A percentile compares a stretch with the other conserved stretches of the same genome.
phyloP scores from a whole-genome alignment of 805 yeast species.

The Tetrapisispora iriomotensis region DNA sequence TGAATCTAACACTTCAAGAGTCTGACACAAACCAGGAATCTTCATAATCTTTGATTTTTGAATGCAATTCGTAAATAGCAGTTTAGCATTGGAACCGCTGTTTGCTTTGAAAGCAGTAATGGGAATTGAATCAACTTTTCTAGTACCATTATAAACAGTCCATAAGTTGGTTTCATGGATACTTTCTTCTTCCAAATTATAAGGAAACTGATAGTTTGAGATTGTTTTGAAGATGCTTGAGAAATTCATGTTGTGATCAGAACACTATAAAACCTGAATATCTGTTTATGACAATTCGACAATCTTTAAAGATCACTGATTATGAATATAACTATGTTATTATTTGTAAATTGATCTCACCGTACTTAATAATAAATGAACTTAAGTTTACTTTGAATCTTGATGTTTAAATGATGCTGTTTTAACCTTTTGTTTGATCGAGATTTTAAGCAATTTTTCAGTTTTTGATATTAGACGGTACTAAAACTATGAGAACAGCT shows the following conservation, averaged over 20 bases:
- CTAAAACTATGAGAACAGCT: too few relatives aligned
- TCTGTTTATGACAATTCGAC: too few relatives aligned
- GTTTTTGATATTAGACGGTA: too few relatives aligned
- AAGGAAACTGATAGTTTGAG: conserved; percentile 28
- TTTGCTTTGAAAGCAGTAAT: conserved; percentile 23
- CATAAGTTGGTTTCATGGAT: conserved; percentile 18
- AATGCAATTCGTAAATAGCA: conserved; percentile 17
- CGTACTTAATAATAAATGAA: too few relatives aligned
- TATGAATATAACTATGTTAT: too few relatives aligned
- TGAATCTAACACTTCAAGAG: conserved; percentile 23
- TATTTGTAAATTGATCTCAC: background rate
- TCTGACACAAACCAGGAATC: conserved; percentile 25
- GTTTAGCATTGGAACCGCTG: conserved; percentile 8
- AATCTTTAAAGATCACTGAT: too few relatives aligned
- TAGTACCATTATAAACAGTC: conserved; percentile 21
- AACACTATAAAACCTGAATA: too few relatives aligned
- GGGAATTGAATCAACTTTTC: conserved; percentile 22
- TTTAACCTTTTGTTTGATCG: too few relatives aligned
- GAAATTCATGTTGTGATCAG: conserved; percentile 18
- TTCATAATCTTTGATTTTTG: conserved; percentile 21
- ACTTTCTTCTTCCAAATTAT: conserved; percentile 17
- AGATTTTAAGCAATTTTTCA: too few relatives aligned
- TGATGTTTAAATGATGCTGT: too few relatives aligned
- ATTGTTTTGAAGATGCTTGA: conserved; percentile 23
- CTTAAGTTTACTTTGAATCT: too few relatives aligned